Evolutionary conservation across 805 yeast genomes (phyloP).

Genomic region (Sugiyamaella valdiviana): DNA sequence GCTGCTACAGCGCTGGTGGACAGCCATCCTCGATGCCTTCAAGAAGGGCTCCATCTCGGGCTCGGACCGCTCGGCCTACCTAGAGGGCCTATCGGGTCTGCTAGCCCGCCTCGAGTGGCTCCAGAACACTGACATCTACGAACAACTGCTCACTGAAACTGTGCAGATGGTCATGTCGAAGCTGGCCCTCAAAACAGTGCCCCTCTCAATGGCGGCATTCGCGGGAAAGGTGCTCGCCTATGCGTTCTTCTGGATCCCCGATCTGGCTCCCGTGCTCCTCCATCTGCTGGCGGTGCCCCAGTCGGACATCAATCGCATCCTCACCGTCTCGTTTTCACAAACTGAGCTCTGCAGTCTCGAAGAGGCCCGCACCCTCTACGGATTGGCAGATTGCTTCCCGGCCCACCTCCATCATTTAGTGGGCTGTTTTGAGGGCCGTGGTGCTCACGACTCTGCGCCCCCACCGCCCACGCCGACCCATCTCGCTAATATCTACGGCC

Average conservation of each 20-base stretch:
- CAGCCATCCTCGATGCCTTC: slow-evolving; percentile 28
- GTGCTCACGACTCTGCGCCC: slow-evolving; percentile 2
- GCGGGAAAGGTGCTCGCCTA: slow-evolving; percentile 67
- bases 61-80: slow-evolving; percentile 35
- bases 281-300: slow-evolving; percentile 27
- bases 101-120: slow-evolving; percentile 37
- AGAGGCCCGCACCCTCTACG: not conserved
- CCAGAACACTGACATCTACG: slow-evolving; percentile 6
- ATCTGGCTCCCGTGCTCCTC: slow-evolving; percentile 43
- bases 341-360: not conserved
- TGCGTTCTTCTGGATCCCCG: slow-evolving; percentile 48
- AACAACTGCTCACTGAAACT: slow-evolving; percentile 42
- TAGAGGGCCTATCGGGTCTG: slow-evolving; percentile 36
- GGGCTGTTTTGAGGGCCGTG: slow-evolving; percentile 17
- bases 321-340: slow-evolving; percentile 8
- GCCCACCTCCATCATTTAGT: slow-evolving; percentile 23
- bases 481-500: slow-evolving; percentile 24
- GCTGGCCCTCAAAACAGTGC: slow-evolving; percentile 44
- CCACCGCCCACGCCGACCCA: slow-evolving; percentile 14
- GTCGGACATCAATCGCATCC: slow-evolving; percentile 23
- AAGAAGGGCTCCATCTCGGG: slow-evolving; percentile 25
- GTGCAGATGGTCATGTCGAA: slow-evolving; percentile 46
- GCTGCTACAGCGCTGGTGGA: slow-evolving; percentile 37
- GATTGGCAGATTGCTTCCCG: slow-evolving; percentile 20
- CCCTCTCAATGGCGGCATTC: slow-evolving; percentile 57